Evolutionary conservation across 441 rosid species (phyloP).

Genomic region (Erodium chrysanthum): DNA sequence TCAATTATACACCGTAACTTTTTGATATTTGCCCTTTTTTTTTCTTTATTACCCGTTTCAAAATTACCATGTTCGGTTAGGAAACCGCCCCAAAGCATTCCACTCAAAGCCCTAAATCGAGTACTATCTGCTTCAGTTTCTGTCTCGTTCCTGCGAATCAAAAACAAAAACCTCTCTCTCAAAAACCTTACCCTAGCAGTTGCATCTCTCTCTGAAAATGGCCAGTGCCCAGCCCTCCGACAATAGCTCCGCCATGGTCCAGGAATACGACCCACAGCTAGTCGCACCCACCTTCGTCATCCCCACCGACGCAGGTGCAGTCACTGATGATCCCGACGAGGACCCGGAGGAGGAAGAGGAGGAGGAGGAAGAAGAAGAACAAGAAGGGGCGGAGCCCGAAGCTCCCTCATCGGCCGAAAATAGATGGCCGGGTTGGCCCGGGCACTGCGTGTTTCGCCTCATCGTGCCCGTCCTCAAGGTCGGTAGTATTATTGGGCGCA

Average conservation of each 20-base stretch:
- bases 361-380: neutral
- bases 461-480: slow-evolving; percentile 73
- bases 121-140: too few species aligned
- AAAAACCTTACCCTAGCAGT: too few species aligned
- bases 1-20: too few species aligned
- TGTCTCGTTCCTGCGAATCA: neutral
- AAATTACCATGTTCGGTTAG: too few species aligned
- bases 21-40: too few species aligned
- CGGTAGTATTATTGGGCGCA: slow-evolving; percentile 81
- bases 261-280: neutral
- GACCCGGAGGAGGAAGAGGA: neutral
- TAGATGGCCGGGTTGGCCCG: slow-evolving; percentile 97
- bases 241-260: neutral
- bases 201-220: neutral
- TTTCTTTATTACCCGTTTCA: too few species aligned
- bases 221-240: neutral
- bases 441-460: slow-evolving; percentile 66
- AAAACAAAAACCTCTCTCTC: too few species aligned
- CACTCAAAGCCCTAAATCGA: too few species aligned
- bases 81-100: too few species aligned
- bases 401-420: slow-evolving; percentile 3
- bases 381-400: neutral
- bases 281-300: neutral
- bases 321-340: neutral
- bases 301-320: neutral